These are phyloP conservation scores for Gliomastix tumulicola DNA, from an alignment of 2,329 filamentous ascomycete genomes.

Conservation along the genomic window DNA sequence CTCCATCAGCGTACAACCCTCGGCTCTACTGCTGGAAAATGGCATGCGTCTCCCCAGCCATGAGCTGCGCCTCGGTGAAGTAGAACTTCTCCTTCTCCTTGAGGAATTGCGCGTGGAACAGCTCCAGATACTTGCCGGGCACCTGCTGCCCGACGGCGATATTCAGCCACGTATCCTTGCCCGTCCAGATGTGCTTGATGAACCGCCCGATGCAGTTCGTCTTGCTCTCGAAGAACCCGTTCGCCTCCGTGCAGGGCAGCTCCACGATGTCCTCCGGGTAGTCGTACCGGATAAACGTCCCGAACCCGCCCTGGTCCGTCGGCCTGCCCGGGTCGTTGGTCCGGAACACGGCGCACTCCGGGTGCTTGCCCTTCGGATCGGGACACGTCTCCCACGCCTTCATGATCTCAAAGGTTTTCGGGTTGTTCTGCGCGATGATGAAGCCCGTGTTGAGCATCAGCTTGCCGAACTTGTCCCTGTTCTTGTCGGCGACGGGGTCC, in stretches of 20 bases:
- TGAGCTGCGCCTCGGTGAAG: constrained; percentile 25
- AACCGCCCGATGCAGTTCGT: constrained; percentile 30
- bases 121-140: constrained; percentile 23
- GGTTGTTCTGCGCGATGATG: constrained; percentile 44
- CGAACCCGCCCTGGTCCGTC: constrained; percentile 36
- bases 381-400: constrained; percentile 38
- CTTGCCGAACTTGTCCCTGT: constrained; percentile 30
- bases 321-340: constrained; percentile 25
- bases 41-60: constrained; percentile 11
- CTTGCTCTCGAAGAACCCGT: constrained; percentile 30
- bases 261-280: constrained; percentile 30
- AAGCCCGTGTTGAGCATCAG: constrained; percentile 45
- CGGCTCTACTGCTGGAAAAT: too few species aligned
- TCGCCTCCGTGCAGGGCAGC: constrained; percentile 33
- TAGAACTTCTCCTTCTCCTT: constrained; percentile 24
- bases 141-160: constrained; percentile 26
- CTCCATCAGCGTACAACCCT: too few species aligned
- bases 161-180: constrained; percentile 31
- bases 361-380: constrained; percentile 26
- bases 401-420: constrained; percentile 37
- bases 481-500: constrained; percentile 27
- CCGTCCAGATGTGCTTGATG: constrained; percentile 35
- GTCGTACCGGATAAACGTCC: constrained; percentile 33
- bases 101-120: constrained; percentile 26
- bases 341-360: constrained; percentile 29